Conservation (phyloP, 805 yeast species). For the Schizosaccharomyces pombe region DNA sequence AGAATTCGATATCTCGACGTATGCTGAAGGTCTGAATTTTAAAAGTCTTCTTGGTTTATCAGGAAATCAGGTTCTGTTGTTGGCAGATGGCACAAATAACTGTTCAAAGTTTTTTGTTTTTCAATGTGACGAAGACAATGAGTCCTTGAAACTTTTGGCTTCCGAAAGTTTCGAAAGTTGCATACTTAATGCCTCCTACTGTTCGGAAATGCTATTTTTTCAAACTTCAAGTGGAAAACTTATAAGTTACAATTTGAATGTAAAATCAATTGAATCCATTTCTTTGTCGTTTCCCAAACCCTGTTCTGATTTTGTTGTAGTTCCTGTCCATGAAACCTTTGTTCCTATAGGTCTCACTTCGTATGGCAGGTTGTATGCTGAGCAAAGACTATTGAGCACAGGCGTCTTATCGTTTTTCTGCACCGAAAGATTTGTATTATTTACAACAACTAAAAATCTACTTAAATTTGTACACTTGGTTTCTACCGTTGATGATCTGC, state of each 20-base stretch:
- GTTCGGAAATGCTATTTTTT: not conserved
- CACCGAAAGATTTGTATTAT: constrained; percentile 47
- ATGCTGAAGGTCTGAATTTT: not conserved
- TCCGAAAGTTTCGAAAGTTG: no score
- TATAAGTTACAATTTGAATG: not conserved
- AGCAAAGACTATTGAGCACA: constrained; percentile 32
- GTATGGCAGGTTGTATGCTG: constrained; percentile 51
- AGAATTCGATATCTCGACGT: not conserved
- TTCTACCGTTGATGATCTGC: constrained; percentile 10
- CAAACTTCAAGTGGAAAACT: not conserved
- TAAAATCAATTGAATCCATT: not conserved
- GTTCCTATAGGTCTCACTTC: constrained; percentile 52
- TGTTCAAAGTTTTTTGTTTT: constrained; percentile 12
- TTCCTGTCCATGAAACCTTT: not conserved
- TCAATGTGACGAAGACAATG: constrained; percentile 18
- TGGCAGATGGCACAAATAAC: constrained; percentile 18
- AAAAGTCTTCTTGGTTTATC: not conserved
- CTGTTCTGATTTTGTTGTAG: not conserved
- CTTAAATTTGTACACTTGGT: constrained; percentile 56
- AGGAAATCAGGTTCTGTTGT: not conserved
- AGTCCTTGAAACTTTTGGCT: no score
- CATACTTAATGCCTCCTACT: not conserved
- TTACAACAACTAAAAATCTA: constrained; percentile 72
- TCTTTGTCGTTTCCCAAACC: not conserved
- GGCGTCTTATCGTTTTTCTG: constrained; percentile 65